Conservation (phyloP, 768 basidiomycete species). For the Hygrocybe punicea region DNA sequence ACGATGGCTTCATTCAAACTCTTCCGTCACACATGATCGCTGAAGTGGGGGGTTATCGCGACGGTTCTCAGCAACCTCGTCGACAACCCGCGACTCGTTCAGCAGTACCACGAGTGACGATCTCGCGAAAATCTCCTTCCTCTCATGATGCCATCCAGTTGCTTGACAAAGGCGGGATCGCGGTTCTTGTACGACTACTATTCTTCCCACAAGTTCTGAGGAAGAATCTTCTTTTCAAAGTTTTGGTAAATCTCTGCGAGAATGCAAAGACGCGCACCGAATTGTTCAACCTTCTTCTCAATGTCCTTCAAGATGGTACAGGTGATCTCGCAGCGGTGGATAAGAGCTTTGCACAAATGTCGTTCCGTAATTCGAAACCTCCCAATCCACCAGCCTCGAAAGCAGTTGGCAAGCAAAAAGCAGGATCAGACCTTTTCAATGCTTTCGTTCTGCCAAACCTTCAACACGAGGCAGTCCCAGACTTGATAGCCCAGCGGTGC, state of each 20-base stretch:
- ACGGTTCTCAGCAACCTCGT: constrained; percentile 40
- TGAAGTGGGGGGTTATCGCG: constrained; percentile 73
- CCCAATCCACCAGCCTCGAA: constrained; percentile 43
- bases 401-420: constrained; percentile 67
- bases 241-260: constrained; percentile 93
- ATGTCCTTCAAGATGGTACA: constrained; percentile 91
- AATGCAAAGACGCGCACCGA: constrained; percentile 89
- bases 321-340: constrained; percentile 90
- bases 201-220: constrained; percentile 94
- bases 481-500: constrained; percentile 90
- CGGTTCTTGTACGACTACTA: constrained; percentile 83
- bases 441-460: constrained; percentile 48
- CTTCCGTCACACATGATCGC: constrained; percentile 84
- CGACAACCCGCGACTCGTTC: constrained; percentile 32
- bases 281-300: constrained; percentile 90
- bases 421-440: constrained; percentile 49
- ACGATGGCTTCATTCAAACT: constrained; percentile 77
- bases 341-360: constrained; percentile 90
- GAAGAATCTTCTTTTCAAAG: constrained; percentile 81
- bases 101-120: constrained; percentile 25
- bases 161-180: constrained; percentile 85
- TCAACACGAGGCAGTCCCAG: constrained; percentile 80
- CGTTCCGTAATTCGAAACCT: constrained; percentile 58
- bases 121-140: constrained; percentile 48
- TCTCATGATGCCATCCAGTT: constrained; percentile 89